Evolutionary conservation across 331 rosid genomes (phyloP), one percentile per base, ranked within the genome.

Genomic region (Acacia concinna): DNA sequence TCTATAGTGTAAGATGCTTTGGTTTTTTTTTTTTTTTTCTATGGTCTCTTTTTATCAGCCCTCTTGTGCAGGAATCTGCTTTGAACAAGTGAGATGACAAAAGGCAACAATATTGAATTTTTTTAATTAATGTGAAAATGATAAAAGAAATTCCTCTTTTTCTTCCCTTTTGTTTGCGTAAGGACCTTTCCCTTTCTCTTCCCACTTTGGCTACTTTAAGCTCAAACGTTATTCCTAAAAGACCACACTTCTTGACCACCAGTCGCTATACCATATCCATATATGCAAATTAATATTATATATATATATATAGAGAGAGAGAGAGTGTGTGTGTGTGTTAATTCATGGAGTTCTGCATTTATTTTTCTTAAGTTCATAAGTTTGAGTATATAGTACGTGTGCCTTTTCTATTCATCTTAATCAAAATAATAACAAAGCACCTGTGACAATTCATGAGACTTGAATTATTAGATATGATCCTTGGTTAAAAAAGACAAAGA

Each of bases 141-240:
- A n/a, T 54, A 54, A 54, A 54, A 54, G 62, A 54, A 54, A 54
- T 54, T 54, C 62, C 62, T 54, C 62, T 54, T 54, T 52, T 52
- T 54, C 28, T 54, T 54, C 62, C 21, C 30, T 21, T 56, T 21
- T 23, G 17, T 56, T 10, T 56, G 25, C 10, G 28, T n/a, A 54
- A 54, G 30, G 28, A 54, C 1, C 28, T n/a, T 23, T n/a, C 62
- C 62, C 30, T 54, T 54, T 54, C 62, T n/a, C 62, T 54, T 3
- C 27, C 62, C 62, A 54, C 28, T 54, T 54, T 21, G 30, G 62
- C 62, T 30, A 54, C 62, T 54, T 54, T 54, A 54, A 54, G 28
- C 62, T 54, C 13, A 2, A 21, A 52, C 0, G 28, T n/a, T 52
- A 52, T 52, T 52, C 28, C 60, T 2, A 52, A 7, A 52, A 52